These are phyloP conservation scores for Scytalidium sp. DNA, from an alignment of 2,329 filamentous ascomycete genomes.

Conservation along the genomic window DNA sequence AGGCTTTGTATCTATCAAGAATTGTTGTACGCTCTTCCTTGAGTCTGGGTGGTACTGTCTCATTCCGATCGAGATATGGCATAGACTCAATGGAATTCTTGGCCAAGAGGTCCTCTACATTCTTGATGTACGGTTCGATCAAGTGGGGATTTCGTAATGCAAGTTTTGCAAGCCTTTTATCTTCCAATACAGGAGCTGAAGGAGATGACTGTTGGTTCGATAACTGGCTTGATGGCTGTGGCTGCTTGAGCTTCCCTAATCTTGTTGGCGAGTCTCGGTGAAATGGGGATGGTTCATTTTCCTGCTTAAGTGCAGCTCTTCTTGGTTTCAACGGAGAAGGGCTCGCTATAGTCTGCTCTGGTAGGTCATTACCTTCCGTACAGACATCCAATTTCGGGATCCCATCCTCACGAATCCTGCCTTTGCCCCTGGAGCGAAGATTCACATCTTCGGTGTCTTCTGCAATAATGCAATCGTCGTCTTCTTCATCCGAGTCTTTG, in stretches of 20 bases:
- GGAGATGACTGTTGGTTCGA: constrained; percentile 18
- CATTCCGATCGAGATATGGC: constrained; percentile 18
- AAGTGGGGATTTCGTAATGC: constrained; percentile 18
- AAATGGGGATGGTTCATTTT: constrained; percentile 20
- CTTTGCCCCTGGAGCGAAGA: not conserved
- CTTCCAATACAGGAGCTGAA: constrained; percentile 17
- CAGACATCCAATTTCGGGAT: constrained; percentile 9
- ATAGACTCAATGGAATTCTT: constrained; percentile 17
- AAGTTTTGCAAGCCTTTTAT: constrained; percentile 20
- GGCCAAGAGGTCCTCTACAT: constrained; percentile 13
- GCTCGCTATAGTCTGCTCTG: constrained; percentile 8
- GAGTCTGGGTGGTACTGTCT: constrained; percentile 16
- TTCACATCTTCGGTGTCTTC: constrained; percentile 2
- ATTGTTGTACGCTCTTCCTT: constrained; percentile 20
- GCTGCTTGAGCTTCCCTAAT: constrained; percentile 5
- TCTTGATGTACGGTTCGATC: constrained; percentile 16
- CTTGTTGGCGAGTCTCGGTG: constrained; percentile 20
- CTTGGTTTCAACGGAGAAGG: constrained; percentile 22
- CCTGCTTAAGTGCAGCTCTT: constrained; percentile 17
- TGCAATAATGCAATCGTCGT: constrained; percentile 5
- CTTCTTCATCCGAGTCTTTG: constrained; percentile 29
- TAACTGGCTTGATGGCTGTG: not conserved
- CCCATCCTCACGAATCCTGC: not conserved
- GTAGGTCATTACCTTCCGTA: constrained; percentile 3
- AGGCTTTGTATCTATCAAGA: constrained; percentile 19